Evolutionary conservation across 768 basidiomycete genomes (phyloP).

Genomic region (Lactarius quietus): DNA sequence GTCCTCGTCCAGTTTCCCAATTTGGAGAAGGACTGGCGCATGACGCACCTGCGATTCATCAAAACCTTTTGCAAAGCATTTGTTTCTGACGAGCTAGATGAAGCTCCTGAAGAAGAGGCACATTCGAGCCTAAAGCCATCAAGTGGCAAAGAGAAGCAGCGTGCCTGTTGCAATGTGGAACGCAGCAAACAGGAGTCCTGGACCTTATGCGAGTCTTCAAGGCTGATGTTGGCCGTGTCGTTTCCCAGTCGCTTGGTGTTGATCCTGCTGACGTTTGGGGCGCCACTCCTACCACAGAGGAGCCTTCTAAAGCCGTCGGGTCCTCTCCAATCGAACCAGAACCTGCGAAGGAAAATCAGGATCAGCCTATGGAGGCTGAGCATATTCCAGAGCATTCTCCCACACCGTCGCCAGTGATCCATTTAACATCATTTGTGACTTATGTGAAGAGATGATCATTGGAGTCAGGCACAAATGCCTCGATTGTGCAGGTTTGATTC

Average conservation of each 20-base stretch:
- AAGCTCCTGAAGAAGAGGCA: background rate
- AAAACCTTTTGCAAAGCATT: background rate
- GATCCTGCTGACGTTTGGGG: slow-evolving; percentile 22
- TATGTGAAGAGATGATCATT: slow-evolving; percentile 51
- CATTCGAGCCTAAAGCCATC: background rate
- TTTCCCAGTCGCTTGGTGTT: slow-evolving; percentile 39
- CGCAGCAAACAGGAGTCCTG: slow-evolving; percentile 49
- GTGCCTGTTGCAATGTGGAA: slow-evolving; percentile 43
- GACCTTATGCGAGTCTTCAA: slow-evolving; percentile 50
- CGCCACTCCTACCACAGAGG: background rate
- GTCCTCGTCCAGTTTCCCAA: slow-evolving; percentile 20
- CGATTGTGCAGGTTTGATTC: slow-evolving; percentile 57
- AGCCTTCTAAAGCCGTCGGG: background rate
- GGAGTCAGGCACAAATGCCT: slow-evolving; percentile 79
- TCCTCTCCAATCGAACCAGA: slow-evolving; percentile 3
- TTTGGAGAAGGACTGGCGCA: background rate
- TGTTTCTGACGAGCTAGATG: slow-evolving; percentile 13
- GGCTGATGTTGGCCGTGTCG: slow-evolving; percentile 46
- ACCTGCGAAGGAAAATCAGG: background rate
- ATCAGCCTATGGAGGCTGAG: background rate
- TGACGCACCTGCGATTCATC: background rate
- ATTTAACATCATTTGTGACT: slow-evolving; percentile 62
- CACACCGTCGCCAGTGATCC: slow-evolving; percentile 35
- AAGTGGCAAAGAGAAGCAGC: slow-evolving; percentile 8
- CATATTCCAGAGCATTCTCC: background rate